Evolutionary conservation across 352 stramenopile species (phyloP).

Genomic region (Phytophthora idaei): DNA sequence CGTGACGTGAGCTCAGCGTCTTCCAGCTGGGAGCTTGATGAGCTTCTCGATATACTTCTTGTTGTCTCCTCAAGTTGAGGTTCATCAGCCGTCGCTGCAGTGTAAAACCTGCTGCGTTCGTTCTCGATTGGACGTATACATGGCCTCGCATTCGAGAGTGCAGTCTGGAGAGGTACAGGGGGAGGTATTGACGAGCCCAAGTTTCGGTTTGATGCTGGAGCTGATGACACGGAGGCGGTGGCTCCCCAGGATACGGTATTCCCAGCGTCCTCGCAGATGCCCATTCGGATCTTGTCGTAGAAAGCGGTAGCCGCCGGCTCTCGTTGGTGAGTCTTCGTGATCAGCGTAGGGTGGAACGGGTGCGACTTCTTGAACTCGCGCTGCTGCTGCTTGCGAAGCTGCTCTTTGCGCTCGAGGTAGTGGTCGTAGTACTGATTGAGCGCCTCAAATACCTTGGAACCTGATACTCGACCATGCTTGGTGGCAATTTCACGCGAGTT

Average conservation of each 20-base stretch:
- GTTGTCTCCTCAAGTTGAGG: slow-evolving; percentile 6
- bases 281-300: slow-evolving; percentile 57
- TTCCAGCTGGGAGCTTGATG: slow-evolving; percentile 49
- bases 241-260: slow-evolving; percentile 3
- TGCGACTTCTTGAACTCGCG: slow-evolving; percentile 63
- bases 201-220: slow-evolving; percentile 4
- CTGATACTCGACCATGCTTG: slow-evolving; percentile 64
- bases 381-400: slow-evolving; percentile 56
- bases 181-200: slow-evolving; percentile 12
- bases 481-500: slow-evolving; percentile 66
- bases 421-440: slow-evolving; percentile 80
- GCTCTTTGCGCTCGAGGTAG: slow-evolving; percentile 64
- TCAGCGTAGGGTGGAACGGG: slow-evolving; percentile 67
- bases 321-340: slow-evolving; percentile 51
- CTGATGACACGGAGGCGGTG: slow-evolving; percentile 17
- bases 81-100: slow-evolving; percentile 5
- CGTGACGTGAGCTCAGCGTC: slow-evolving; percentile 62
- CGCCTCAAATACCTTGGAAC: slow-evolving; percentile 66
- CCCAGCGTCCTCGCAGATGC: slow-evolving; percentile 22
- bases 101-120: slow-evolving; percentile 26
- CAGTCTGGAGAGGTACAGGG: slow-evolving; percentile 45
- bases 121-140: slow-evolving; percentile 66
- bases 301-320: slow-evolving; percentile 46
- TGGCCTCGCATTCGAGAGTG: slow-evolving; percentile 56
- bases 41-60: slow-evolving; percentile 40